A percentile compares a stretch with the other conserved stretches of the same genome.
These are phyloP conservation scores for Fusarium sp. DNA, from an alignment of 2,329 filamentous ascomycete species.

Conservation along the genomic window DNA sequence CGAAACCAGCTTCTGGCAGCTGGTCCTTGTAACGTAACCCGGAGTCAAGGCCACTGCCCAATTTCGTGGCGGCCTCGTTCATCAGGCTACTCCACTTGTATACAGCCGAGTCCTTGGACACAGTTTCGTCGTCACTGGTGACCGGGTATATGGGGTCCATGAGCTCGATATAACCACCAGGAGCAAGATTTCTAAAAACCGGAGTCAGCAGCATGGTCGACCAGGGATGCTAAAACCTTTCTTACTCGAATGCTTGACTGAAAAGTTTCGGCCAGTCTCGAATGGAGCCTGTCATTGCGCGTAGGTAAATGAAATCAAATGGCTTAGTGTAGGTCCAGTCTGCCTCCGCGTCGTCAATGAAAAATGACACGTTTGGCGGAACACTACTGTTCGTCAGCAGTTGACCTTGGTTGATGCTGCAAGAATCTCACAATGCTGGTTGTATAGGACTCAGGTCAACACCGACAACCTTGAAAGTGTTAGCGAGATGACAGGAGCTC, in stretches of 20 bases:
- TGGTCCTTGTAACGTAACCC: constrained; percentile 28
- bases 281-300: constrained; percentile 26
- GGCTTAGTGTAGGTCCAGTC: constrained; percentile 28
- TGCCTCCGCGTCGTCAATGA: constrained; percentile 33
- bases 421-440: constrained; percentile 20
- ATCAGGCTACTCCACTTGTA: constrained; percentile 34
- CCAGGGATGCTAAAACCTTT: background rate
- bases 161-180: constrained; percentile 34
- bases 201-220: no score
- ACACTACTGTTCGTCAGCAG: constrained; percentile 15
- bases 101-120: constrained; percentile 22
- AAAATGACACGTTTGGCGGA: constrained; percentile 25
- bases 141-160: constrained; percentile 32
- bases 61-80: constrained; percentile 19
- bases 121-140: constrained; percentile 22
- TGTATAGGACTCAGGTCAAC: constrained; percentile 40
- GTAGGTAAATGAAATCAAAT: constrained; percentile 34
- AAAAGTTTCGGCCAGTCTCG: constrained; percentile 23
- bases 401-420: rapidly evolving
- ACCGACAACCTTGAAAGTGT: constrained; percentile 23
- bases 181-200: constrained; percentile 22
- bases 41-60: constrained; percentile 18
- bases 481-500: background rate
- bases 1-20: constrained; percentile 24
- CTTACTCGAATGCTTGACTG: constrained; percentile 16